A percentile compares a stretch with the other conserved stretches of the same genome.
Conservation (phyloP, 768 basidiomycete genomes). For the Boletus sensibilis region DNA sequence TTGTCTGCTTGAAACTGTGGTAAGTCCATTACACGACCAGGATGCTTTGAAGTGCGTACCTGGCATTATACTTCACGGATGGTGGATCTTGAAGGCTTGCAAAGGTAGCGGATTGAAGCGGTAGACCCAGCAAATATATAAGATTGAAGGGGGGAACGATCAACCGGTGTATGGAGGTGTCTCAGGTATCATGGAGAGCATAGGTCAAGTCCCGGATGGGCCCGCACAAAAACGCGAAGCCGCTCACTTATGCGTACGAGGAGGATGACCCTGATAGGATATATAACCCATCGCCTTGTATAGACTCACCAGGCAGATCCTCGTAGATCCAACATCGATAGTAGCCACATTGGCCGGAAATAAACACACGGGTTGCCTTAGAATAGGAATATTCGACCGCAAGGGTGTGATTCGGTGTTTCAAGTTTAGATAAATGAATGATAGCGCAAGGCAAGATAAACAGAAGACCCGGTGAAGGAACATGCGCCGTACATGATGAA, state of each 20-base stretch:
- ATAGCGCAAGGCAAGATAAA: conserved; percentile 20
- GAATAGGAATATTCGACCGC: conserved; percentile 16
- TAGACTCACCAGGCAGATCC: conserved; percentile 18
- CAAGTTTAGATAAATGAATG: conserved; percentile 33
- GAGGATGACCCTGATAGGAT: conserved; percentile 24
- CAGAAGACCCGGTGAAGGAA: conserved; percentile 7
- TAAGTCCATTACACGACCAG: background rate
- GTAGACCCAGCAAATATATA: background rate
- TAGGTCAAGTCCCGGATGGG: conserved; percentile 3
- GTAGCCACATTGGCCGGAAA: conserved; percentile 7
- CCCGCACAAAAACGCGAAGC: conserved; percentile 6
- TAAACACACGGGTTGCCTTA: conserved; percentile 2
- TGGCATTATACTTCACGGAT: conserved; percentile 9
- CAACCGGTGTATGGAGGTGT: background rate
- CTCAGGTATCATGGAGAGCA: conserved; percentile 6
- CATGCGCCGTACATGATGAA: conserved; percentile 21
- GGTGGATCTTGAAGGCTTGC: background rate
- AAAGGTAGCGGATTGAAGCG: background rate
- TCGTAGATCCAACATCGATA: conserved; percentile 11
- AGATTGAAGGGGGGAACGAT: background rate
- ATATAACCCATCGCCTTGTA: conserved; percentile 17
- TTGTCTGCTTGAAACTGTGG: conserved; percentile 1
- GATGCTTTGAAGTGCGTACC: conserved; percentile 11
- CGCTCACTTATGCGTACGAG: conserved; percentile 2
- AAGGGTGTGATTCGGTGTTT: conserved; percentile 20